phyloP scores from a whole-genome alignment of 75 land plant species.

The Cunninghamia lanceolata region DNA sequence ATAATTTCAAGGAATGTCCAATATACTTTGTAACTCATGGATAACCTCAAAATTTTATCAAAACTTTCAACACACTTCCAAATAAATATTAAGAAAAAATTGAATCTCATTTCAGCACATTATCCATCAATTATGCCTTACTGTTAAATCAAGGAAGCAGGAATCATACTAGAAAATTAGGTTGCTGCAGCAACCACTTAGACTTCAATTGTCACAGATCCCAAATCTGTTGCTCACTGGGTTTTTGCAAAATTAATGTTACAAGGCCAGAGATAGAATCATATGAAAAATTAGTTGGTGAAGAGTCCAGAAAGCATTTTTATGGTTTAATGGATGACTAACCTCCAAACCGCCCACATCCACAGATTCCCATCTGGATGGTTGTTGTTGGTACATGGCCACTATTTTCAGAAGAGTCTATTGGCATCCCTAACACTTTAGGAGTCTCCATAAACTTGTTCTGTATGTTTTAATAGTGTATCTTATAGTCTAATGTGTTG shows the following conservation, averaged over 20 bases:
- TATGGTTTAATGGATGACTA: slow-evolving; percentile 58
- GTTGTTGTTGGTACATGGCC: slow-evolving; percentile 10
- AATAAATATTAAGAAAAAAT: not conserved
- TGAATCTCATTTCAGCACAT: not conserved
- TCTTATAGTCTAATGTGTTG: slow-evolving; percentile 35
- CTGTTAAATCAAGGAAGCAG: not conserved
- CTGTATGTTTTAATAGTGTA: slow-evolving; percentile 1
- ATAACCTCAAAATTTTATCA: not conserved
- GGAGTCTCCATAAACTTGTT: not conserved
- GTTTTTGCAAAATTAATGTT: slow-evolving; percentile 32
- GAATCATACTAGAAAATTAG: not conserved
- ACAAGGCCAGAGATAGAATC: slow-evolving; percentile 50
- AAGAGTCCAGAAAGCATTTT: slow-evolving; percentile 37
- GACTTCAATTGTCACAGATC: not conserved
- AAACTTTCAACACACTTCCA: not conserved
- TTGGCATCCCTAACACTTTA: not conserved
- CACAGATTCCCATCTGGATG: not conserved
- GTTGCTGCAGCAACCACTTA: not conserved
- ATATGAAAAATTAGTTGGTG: slow-evolving; percentile 35
- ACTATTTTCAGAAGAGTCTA: slow-evolving; percentile 13
- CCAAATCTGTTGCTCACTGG: not conserved
- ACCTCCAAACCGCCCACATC: slow-evolving; percentile 62
- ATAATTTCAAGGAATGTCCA: not conserved
- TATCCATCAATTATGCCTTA: not conserved
- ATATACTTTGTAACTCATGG: not conserved